A percentile compares a stretch with the other conserved stretches of the same genome.
phyloP scores from a whole-genome alignment of 768 basidiomycete genomes.

The Trametes elegans region DNA sequence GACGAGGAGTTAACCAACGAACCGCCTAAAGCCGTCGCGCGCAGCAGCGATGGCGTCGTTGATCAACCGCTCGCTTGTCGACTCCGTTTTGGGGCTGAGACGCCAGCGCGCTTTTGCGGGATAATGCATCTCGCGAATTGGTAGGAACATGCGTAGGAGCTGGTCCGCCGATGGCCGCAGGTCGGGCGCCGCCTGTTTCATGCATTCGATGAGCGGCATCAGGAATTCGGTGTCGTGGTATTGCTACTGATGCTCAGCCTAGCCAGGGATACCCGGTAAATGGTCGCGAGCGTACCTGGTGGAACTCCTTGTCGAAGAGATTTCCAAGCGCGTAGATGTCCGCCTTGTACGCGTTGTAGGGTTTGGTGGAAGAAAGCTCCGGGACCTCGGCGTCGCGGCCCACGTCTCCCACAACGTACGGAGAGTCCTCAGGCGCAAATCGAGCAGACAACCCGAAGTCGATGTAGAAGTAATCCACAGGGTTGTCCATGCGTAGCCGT shows the following conservation, averaged over 20 bases:
- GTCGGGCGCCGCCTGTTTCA: slow-evolving; percentile 11
- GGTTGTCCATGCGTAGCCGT: slow-evolving; percentile 32
- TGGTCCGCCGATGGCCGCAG: slow-evolving; percentile 7
- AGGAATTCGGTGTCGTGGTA: slow-evolving; percentile 16
- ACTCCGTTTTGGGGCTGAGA: slow-evolving; percentile 9
- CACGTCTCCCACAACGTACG: slow-evolving; percentile 7
- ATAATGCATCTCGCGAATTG: background rate
- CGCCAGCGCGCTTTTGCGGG: slow-evolving; percentile 9
- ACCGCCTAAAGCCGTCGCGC: slow-evolving; percentile 5
- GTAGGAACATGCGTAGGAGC: background rate
- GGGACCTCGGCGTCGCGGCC: slow-evolving; percentile 24
- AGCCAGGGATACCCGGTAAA: too few relatives aligned
- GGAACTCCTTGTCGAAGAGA: slow-evolving; percentile 22
- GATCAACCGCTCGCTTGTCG: slow-evolving; percentile 9
- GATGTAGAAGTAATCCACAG: slow-evolving; percentile 32
- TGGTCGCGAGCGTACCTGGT: background rate
- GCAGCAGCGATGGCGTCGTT: slow-evolving; percentile 21
- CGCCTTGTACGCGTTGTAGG: slow-evolving; percentile 24
- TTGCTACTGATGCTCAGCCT: too few relatives aligned
- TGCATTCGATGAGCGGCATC: slow-evolving; percentile 4
- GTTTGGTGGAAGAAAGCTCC: slow-evolving; percentile 19
- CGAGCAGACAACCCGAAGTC: slow-evolving; percentile 23
- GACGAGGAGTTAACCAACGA: background rate
- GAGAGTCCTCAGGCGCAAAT: slow-evolving; percentile 12
- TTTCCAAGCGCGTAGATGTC: slow-evolving; percentile 27